Base-by-base conservation (phyloP, 495 filamentous ascomycete species). In the Aspergillus avenaceus region DNA sequence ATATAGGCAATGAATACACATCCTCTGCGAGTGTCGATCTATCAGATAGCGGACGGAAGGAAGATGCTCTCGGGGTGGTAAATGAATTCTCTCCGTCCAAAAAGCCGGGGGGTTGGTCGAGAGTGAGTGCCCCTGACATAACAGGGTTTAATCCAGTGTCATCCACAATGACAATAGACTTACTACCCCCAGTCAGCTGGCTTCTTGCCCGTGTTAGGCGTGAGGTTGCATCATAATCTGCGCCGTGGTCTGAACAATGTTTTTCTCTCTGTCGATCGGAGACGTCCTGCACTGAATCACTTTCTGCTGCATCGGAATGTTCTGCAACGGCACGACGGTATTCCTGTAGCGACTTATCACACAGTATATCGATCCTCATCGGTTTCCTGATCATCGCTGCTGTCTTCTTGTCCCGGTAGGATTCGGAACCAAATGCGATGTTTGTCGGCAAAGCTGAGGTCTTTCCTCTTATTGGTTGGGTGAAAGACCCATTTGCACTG, bases 111-210 rank as follows among this genome's bases (percentile, higher is more conserved):
- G 45, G 38, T 23, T 62, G 48, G n/a, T 41, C 27, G 7, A 43
- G 25, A 12, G 50, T 48, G 19, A 67, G 41, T 9, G 63, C 70
- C 19, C 73, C 71, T 5, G 71, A 68, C 62, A 68, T 72, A 2
- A 59, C 32, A 24, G 67, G 66, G 24, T 67, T 54, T 19, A 71
- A 58, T 5, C 71, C 70, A 24, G 71, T 73, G 40, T 71, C 73
- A 63, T 96, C 87, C 13, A 95, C 82, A 56, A 96, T 93, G 24
- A 95, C 81, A 54, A 96, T 93, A 0, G 90, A 95, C 53, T 87
- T 80, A 65, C 88, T 95, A 6, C 88, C 88, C 29, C 74, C 76
- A 0, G 89, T 92, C 26, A 95, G 73, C 24, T 75, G 83, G 55
- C 83, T 86, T 34, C 72, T 64, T 2, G 69, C 56, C 42, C 78